These are phyloP conservation scores for Debaryomycetaceae sp. DNA, from an alignment of 1,139 yeast genomes.

Conservation along the genomic window DNA sequence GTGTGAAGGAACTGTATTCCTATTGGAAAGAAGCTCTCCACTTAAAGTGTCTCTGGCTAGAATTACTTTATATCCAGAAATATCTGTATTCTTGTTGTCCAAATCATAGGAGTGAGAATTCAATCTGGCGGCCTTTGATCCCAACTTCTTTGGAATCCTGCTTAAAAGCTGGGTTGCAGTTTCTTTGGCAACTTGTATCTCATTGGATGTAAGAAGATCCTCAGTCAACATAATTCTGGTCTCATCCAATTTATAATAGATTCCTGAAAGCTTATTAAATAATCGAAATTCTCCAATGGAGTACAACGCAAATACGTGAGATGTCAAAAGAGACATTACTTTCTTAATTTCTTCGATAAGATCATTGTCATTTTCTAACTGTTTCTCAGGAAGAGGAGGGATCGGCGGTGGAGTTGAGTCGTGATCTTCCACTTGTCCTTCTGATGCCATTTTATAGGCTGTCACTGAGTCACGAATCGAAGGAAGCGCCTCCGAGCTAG, in stretches of 20 bases:
- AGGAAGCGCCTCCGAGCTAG: conserved; percentile 35
- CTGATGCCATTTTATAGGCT: conserved; percentile 29
- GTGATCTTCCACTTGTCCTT: conserved; percentile 14
- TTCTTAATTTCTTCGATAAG: conserved; percentile 56
- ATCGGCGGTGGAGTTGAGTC: conserved; percentile 14
- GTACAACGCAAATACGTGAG: conserved; percentile 67
- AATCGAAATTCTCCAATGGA: conserved; percentile 66
- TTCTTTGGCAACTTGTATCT: conserved; percentile 52
- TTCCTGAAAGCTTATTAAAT: conserved; percentile 49
- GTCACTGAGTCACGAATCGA: conserved; percentile 43
- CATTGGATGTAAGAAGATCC: conserved; percentile 57
- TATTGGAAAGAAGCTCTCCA: conserved; percentile 58
- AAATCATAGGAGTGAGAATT: conserved; percentile 37
- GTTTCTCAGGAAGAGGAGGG: conserved; percentile 55
- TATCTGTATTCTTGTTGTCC: conserved; percentile 48
- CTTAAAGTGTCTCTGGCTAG: conserved; percentile 58
- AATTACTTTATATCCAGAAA: conserved; percentile 73
- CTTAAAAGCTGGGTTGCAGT: conserved; percentile 59
- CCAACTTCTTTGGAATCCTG: conserved; percentile 66
- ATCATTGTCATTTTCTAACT: conserved; percentile 35
- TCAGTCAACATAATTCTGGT: conserved; percentile 58
- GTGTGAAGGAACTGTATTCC: conserved; percentile 45
- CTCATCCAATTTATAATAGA: conserved; percentile 61
- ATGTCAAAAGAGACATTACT: conserved; percentile 52
- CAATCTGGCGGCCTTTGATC: conserved; percentile 42